Evolutionary conservation across 202 grass and related monocot genomes (phyloP).

Genomic region (Eragrostis tef): DNA sequence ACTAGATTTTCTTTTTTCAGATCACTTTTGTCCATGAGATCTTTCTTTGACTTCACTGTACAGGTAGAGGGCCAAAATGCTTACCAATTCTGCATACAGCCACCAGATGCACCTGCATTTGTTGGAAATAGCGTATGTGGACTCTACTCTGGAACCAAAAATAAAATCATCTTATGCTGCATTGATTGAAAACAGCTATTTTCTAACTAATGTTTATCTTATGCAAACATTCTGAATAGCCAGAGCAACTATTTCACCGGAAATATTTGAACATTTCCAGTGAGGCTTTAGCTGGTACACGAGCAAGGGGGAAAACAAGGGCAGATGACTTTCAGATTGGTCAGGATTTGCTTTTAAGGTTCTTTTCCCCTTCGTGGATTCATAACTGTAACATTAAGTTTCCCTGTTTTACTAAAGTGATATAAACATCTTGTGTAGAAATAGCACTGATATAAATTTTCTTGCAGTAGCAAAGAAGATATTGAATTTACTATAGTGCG

Average conservation of each 20-base stretch:
- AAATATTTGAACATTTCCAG: constrained; percentile 91
- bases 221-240: constrained; percentile 89
- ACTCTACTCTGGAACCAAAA: constrained; percentile 15
- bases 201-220: constrained; percentile 68
- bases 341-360: constrained; percentile 94
- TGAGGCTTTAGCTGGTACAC: constrained; percentile 94
- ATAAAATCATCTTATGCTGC: not conserved
- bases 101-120: constrained; percentile 77
- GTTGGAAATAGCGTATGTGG: constrained; percentile 94
- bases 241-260: constrained; percentile 98
- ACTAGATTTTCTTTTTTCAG: not conserved
- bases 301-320: constrained; percentile 74
- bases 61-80: constrained; percentile 91
- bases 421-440: constrained; percentile 15
- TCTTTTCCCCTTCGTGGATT: constrained; percentile 20
- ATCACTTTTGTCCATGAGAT: constrained; percentile 13
- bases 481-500: constrained; percentile 87
- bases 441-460: constrained; percentile 40
- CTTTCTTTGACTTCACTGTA: constrained; percentile 12
- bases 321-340: constrained; percentile 78
- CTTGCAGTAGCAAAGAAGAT: constrained; percentile 82
- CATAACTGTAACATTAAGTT: not conserved
- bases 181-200: constrained; percentile 2
- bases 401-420: constrained; percentile 15
- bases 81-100: constrained; percentile 92